These are phyloP conservation scores for Colletotrichum filicis DNA, from an alignment of 2,329 filamentous ascomycete genomes.

Conservation along the genomic window DNA sequence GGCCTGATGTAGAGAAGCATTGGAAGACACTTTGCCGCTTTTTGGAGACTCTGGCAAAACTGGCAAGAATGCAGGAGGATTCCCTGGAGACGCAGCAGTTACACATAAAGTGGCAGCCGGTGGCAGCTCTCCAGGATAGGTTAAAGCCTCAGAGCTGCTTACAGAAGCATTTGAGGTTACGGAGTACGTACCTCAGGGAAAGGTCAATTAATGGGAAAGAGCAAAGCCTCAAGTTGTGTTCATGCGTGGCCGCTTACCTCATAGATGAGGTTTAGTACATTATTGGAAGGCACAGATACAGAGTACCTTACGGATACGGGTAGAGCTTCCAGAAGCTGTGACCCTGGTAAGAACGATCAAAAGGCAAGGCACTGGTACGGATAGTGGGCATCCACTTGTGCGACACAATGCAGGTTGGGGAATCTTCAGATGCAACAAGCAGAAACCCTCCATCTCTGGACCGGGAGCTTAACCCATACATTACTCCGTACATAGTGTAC, in stretches of 20 bases:
- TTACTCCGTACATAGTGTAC: background rate
- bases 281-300: background rate
- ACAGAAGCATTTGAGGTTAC: background rate
- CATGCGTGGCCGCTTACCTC: background rate
- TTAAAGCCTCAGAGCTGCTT: background rate
- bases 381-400: background rate
- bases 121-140: background rate
- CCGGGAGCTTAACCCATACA: background rate
- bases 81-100: slow-evolving; percentile 1
- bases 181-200: background rate
- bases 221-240: background rate
- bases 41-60: background rate
- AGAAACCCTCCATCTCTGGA: background rate
- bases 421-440: slow-evolving; percentile 1
- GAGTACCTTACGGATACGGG: background rate
- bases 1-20: background rate
- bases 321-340: slow-evolving; percentile 24
- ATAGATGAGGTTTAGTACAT: too few species aligned
- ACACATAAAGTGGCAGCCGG: slow-evolving; percentile 8
- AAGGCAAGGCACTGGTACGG: background rate
- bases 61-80: background rate
- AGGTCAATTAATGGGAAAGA: too few species aligned
- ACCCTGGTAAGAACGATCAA: background rate
- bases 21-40: background rate
- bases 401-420: slow-evolving; percentile 13